Evolutionary conservation across 2,329 filamentous ascomycete species (phyloP).

Genomic region (Aureobasidium zeae): DNA sequence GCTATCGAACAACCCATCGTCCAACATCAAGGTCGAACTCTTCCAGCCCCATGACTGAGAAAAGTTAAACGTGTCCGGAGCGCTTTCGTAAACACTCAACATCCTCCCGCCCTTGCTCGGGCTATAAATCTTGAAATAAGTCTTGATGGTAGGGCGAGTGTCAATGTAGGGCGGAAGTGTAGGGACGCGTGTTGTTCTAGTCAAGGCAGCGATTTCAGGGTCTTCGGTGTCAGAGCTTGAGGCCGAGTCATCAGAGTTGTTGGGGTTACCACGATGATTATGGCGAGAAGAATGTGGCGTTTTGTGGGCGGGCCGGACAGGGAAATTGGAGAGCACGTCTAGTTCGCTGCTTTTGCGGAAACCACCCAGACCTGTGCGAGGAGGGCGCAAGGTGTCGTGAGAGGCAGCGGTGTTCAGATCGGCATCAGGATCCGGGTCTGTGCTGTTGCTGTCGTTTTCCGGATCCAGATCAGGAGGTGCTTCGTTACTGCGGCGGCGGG

Average conservation of each 20-base stretch:
- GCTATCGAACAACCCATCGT: slow-evolving; percentile 34
- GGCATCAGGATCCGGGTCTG: slow-evolving; percentile 35
- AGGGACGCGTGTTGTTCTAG: slow-evolving; percentile 28
- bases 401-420: too few species aligned
- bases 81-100: slow-evolving; percentile 50
- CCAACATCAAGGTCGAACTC: slow-evolving; percentile 49
- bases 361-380: slow-evolving; percentile 24
- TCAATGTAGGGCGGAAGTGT: slow-evolving; percentile 48
- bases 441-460: slow-evolving; percentile 35
- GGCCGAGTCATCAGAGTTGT: slow-evolving; percentile 23
- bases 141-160: slow-evolving; percentile 47
- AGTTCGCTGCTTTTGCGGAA: slow-evolving; percentile 24
- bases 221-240: slow-evolving; percentile 17
- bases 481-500: slow-evolving; percentile 1
- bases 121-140: slow-evolving; percentile 55
- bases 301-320: slow-evolving; percentile 11
- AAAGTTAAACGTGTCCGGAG: slow-evolving; percentile 51
- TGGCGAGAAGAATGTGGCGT: too few species aligned
- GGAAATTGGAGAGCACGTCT: slow-evolving; percentile 17
- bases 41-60: slow-evolving; percentile 54
- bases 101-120: slow-evolving; percentile 49
- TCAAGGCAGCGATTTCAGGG: slow-evolving; percentile 19
- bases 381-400: slow-evolving; percentile 12
- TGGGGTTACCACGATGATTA: too few species aligned
- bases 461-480: slow-evolving; percentile 8